A percentile compares a stretch with the other conserved stretches of the same genome.
Evolutionary conservation across 2,329 filamentous ascomycete genomes (phyloP).

Genomic region (Biscogniauxia marginata): DNA sequence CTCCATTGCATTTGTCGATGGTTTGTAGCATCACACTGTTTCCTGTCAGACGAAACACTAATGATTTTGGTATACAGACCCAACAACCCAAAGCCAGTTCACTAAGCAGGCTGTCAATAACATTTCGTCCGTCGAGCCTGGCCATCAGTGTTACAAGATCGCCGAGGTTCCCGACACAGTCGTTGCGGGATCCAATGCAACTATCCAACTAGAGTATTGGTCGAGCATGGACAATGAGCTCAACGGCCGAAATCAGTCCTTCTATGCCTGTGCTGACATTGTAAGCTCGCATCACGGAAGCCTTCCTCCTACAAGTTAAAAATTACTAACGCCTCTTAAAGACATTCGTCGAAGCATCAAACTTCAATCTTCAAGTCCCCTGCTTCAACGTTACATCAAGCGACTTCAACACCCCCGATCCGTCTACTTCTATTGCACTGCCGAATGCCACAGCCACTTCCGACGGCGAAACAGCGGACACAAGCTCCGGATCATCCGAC

Average conservation of each 20-base stretch:
- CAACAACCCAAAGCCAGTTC: slow-evolving; percentile 34
- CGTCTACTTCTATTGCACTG: slow-evolving; percentile 20
- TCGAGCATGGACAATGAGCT: slow-evolving; percentile 31
- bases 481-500: slow-evolving; percentile 12
- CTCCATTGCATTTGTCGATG: slow-evolving; percentile 45
- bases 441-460: slow-evolving; percentile 14
- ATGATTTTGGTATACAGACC: slow-evolving; percentile 23
- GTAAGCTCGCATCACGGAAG: slow-evolving; percentile 21
- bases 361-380: slow-evolving; percentile 31
- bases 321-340: slow-evolving; percentile 12
- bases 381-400: slow-evolving; percentile 39
- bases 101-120: slow-evolving; percentile 30
- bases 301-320: background rate
- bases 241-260: slow-evolving; percentile 34
- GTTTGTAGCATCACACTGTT: slow-evolving; percentile 30
- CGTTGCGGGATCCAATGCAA: slow-evolving; percentile 33
- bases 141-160: slow-evolving; percentile 39
- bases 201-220: slow-evolving; percentile 39
- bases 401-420: slow-evolving; percentile 28
- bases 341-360: slow-evolving; percentile 32
- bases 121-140: slow-evolving; percentile 31
- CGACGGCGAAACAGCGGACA: background rate
- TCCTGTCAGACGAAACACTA: slow-evolving; percentile 1
- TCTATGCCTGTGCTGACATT: slow-evolving; percentile 40
- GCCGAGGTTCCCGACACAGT: slow-evolving; percentile 26